phyloP scores from a whole-genome alignment of 257 asterid genomes.

The Gentiana macrophylla region DNA sequence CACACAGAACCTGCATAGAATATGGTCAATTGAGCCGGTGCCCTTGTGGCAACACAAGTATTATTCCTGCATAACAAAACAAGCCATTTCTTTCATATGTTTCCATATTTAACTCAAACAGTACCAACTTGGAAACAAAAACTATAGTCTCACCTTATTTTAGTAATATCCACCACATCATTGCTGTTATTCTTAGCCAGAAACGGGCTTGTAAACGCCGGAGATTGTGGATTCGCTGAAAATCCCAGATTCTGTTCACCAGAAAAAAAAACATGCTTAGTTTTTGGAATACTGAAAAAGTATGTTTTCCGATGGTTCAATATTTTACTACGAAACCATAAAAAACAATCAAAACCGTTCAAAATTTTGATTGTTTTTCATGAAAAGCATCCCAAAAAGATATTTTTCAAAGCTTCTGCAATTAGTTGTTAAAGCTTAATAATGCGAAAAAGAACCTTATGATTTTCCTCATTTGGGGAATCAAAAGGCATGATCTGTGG shows the following conservation, averaged over 20 bases:
- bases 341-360: neutral
- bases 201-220: conserved; percentile 19
- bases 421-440: conserved; percentile 25
- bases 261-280: neutral
- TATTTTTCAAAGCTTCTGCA: conserved; percentile 18
- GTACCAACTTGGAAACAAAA: neutral
- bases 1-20: conserved; percentile 82
- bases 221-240: conserved; percentile 23
- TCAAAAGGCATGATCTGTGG: conserved; percentile 44
- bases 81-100: neutral
- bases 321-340: neutral
- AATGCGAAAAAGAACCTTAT: conserved; percentile 36
- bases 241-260: conserved; percentile 25
- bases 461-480: conserved; percentile 29
- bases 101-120: neutral
- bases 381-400: neutral
- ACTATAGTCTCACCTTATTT: conserved; percentile 37
- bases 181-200: conserved; percentile 25
- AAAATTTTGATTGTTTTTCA: neutral
- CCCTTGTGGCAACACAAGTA: conserved; percentile 24
- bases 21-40: conserved; percentile 80
- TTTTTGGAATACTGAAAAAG: no score
- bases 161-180: conserved; percentile 60
- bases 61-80: conserved; percentile 26
- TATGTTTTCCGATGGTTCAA: neutral